A percentile compares a stretch with the other conserved stretches of the same genome.
phyloP scores from a whole-genome alignment of 768 basidiomycete species.

The Pluteus cervinus region DNA sequence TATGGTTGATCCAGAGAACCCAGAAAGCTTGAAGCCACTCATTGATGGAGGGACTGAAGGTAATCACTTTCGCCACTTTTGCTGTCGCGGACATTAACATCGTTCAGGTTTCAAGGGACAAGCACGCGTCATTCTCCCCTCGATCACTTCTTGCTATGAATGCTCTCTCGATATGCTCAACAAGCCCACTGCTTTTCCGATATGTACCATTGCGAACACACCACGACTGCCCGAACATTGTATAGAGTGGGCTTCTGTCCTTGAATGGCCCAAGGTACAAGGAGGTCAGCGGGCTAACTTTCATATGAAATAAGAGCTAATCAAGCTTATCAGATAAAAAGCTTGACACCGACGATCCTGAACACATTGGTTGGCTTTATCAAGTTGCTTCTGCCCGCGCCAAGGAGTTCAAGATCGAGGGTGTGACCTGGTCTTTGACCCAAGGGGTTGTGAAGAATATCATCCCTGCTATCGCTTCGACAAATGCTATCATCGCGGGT shows the following conservation, averaged over 20 bases:
- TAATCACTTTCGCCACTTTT: slow-evolving; percentile 19
- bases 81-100: slow-evolving; percentile 2
- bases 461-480: slow-evolving; percentile 97
- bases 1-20: slow-evolving; percentile 88
- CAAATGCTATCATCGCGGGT: slow-evolving; percentile 98
- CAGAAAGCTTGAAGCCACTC: slow-evolving; percentile 90
- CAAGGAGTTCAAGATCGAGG: slow-evolving; percentile 93
- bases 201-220: slow-evolving; percentile 98
- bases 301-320: neutral
- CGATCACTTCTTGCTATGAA: slow-evolving; percentile 94
- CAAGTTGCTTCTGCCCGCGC: slow-evolving; percentile 76
- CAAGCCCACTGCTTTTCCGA: slow-evolving; percentile 94
- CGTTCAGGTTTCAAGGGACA: slow-evolving; percentile 93
- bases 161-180: slow-evolving; percentile 98
- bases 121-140: slow-evolving; percentile 93
- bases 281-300: slow-evolving; percentile 49
- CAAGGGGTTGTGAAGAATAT: slow-evolving; percentile 99
- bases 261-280: slow-evolving; percentile 95
- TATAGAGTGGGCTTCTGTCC: slow-evolving; percentile 98
- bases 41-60: slow-evolving; percentile 99
- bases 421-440: slow-evolving; percentile 95
- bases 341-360: slow-evolving; percentile 95
- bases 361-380: slow-evolving; percentile 94
- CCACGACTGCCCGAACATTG: slow-evolving; percentile 98
- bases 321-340: slow-evolving; percentile 65